Percentiles rank a stretch among this genome's conserved stretches.
Evolutionary conservation across 2,329 filamentous ascomycete genomes (phyloP).

Genomic region (Mollisia scopiformis): DNA sequence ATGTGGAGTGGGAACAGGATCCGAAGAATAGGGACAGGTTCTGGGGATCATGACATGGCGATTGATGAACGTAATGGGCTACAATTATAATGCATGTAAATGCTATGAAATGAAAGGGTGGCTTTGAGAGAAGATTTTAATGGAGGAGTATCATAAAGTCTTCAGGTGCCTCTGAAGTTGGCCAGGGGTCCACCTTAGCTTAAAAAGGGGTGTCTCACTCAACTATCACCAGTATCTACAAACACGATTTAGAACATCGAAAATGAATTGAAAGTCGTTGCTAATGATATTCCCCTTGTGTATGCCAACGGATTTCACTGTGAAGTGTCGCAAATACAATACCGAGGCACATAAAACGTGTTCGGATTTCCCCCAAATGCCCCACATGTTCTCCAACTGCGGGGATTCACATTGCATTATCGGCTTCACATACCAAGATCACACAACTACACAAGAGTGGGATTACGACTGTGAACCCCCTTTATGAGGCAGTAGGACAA

Average conservation of each 20-base stretch:
- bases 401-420: neutral
- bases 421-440: neutral
- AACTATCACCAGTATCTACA: no score
- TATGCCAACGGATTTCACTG: no score
- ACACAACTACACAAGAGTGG: no score
- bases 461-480: no score
- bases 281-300: neutral
- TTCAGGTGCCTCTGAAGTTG: neutral
- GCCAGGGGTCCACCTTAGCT: neutral
- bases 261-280: no score
- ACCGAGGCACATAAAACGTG: neutral
- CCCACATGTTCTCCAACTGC: slow-evolving; percentile 8
- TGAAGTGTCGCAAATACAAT: neutral
- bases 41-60: slow-evolving; percentile 3
- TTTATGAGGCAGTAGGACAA: no score
- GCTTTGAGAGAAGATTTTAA: no score
- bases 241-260: no score
- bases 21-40: slow-evolving; percentile 7
- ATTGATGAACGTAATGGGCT: no score
- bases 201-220: neutral
- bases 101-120: no score
- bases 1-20: slow-evolving; percentile 45
- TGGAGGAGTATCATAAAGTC: no score
- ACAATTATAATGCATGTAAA: no score
- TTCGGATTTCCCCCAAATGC: neutral